A percentile compares a stretch with the other conserved stretches of the same genome.
Evolutionary conservation across 106 monocot species (phyloP).

Genomic region (Vanilla planifolia): DNA sequence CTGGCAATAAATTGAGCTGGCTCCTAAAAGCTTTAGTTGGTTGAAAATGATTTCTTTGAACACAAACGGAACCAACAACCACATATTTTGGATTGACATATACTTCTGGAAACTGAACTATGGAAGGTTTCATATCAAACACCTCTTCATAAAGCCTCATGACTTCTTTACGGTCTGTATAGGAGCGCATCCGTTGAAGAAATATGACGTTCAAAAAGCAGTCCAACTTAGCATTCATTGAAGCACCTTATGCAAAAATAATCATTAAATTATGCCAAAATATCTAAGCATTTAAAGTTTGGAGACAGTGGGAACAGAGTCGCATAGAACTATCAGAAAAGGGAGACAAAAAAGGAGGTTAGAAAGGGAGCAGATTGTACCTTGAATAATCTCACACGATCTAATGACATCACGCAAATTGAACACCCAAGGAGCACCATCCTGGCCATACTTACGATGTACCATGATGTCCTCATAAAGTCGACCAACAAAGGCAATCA

Average conservation of each 20-base stretch:
- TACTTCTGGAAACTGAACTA: conserved; percentile 44
- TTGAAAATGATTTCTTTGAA: conserved; percentile 61
- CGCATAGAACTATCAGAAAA: too few species aligned
- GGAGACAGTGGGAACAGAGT: not conserved
- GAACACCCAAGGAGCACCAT: conserved; percentile 98
- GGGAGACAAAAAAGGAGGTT: not conserved
- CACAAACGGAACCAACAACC: conserved; percentile 47
- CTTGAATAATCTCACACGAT: conserved; percentile 91
- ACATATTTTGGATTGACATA: conserved; percentile 44
- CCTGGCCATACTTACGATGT: conserved; percentile 70
- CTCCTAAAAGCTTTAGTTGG: conserved; percentile 37
- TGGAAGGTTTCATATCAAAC: conserved; percentile 43
- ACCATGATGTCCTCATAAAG: conserved; percentile 79
- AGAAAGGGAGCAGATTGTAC: conserved; percentile 21
- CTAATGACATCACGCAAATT: conserved; percentile 94
- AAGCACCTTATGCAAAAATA: conserved; percentile 59
- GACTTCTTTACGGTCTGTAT: conserved; percentile 65
- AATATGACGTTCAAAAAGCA: conserved; percentile 73
- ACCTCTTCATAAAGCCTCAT: conserved; percentile 58
- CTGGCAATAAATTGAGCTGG: conserved; percentile 51
- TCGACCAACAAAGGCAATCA: conserved; percentile 68
- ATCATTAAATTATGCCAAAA: conserved; percentile 7
- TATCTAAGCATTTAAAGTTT: not conserved
- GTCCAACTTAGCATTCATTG: conserved; percentile 18
- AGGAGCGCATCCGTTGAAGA: conserved; percentile 83